Evolutionary conservation across 2,329 filamentous ascomycete genomes (phyloP), one percentile per base, ranked within the genome.

Genomic region (Leptographium lundbergii): DNA sequence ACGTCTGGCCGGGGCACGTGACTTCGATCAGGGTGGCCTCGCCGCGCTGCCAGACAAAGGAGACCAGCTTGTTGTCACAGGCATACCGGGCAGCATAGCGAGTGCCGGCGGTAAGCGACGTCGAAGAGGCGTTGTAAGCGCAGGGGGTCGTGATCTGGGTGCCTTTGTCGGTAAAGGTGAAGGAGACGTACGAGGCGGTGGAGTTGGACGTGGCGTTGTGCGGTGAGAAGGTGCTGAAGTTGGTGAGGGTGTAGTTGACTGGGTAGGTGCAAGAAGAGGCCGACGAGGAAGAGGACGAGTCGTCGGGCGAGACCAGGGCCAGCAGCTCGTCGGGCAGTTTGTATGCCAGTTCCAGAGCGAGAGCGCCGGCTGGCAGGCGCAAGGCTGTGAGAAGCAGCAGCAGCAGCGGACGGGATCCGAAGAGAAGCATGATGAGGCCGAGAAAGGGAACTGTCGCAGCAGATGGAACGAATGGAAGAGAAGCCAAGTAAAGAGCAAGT

Each of bases 21-120:
- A 69, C 69, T 69, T 81, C 75, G 51, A 78, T 68, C 66, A 78
- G 61, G n/a, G 71, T 73, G 51, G 79, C 62, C 47, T 67, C 66
- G 36, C 59, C 60, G 36, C 67, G 64, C 52, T 69, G 58, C 69
- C 69, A 79, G 62, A 78, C 73, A 61, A 80, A 80, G 61, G 74
- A 67, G 61, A 76, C 68, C 10, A 66, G 57, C 0, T 56, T 11
- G 64, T 76, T 66, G 51, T 76, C 72, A 64, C 78, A 81, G 24
- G 72, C 65, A 58, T 71, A 80, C 45, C 76, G 69, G 11, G 70
- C 65, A 1, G 69, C 67, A 4, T 68, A 64, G 27, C 67, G 68
- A 19, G 64, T 59, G 51, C 65, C 68, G 25, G 57, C 59, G 1
- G 60, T 62, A 19, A 71, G 67, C 10, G 74, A 69, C 42, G 63